These are phyloP conservation scores for Silene conica DNA, from an alignment of 148 eudicot genomes.

Conservation along the genomic window DNA sequence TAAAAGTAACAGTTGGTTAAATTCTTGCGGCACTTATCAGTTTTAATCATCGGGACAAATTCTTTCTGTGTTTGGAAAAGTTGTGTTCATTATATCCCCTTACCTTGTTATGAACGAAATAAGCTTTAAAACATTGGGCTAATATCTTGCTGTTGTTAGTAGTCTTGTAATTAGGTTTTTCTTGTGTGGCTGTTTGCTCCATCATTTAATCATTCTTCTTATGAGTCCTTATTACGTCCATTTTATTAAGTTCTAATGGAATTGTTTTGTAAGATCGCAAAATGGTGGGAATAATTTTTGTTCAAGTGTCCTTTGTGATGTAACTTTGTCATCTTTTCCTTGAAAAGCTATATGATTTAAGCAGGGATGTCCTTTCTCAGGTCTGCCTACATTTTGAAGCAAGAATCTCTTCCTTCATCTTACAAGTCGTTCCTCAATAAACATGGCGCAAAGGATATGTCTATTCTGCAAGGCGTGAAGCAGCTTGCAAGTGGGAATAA, in stretches of 20 bases:
- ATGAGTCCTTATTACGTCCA: no score
- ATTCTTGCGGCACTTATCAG: background rate
- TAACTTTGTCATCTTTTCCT: background rate
- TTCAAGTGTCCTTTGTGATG: background rate
- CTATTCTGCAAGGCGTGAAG: conserved; percentile 64
- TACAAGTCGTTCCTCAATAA: conserved; percentile 96
- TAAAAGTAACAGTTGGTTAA: background rate
- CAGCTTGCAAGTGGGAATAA: conserved; percentile 68
- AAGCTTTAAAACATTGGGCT: background rate
- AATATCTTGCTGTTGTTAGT: background rate
- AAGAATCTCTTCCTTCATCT: conserved; percentile 75
- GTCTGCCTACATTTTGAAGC: conserved; percentile 94
- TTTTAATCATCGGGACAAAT: no score
- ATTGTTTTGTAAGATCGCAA: background rate
- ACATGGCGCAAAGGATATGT: conserved; percentile 79
- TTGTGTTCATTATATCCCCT: background rate
- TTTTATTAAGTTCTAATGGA: no score
- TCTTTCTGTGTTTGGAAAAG: background rate
- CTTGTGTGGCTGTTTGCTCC: background rate
- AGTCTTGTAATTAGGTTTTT: background rate
- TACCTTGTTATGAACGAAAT: background rate
- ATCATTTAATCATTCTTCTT: no score
- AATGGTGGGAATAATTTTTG: background rate
- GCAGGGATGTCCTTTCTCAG: conserved; percentile 40
- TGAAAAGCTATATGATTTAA: conserved; percentile 14